Percentiles rank a stretch among this genome's conserved stretches.
Conservation (phyloP, 2,329 filamentous ascomycete species). For the Arthrocladium fulminans region DNA sequence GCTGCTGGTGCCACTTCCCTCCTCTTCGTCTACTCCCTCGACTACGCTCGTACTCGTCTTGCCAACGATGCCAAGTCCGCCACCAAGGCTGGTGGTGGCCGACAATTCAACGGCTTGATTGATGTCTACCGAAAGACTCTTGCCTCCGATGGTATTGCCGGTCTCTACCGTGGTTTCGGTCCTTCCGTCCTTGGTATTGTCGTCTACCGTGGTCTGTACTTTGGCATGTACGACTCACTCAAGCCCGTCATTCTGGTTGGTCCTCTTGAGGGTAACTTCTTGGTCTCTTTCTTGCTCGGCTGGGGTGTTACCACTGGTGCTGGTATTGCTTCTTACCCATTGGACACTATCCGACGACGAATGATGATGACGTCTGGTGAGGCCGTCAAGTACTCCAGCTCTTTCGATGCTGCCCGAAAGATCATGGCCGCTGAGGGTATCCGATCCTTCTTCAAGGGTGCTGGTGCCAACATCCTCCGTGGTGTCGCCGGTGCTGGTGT, state of each 20-base stretch:
- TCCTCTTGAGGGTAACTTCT: slow-evolving; percentile 92
- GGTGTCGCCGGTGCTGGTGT: slow-evolving; percentile 99
- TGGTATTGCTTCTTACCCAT: slow-evolving; percentile 99
- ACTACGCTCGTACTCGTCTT: slow-evolving; percentile 99
- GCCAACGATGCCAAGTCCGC: slow-evolving; percentile 99
- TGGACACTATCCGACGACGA: slow-evolving; percentile 99
- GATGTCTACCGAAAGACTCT: slow-evolving; percentile 99
- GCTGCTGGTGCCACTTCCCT: slow-evolving; percentile 99
- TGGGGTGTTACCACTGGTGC: slow-evolving; percentile 99
- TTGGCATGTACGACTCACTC: slow-evolving; percentile 99
- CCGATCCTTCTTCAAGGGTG: slow-evolving; percentile 99
- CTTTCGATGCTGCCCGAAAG: slow-evolving; percentile 88
- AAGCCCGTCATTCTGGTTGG: slow-evolving; percentile 96
- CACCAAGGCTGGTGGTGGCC: slow-evolving; percentile 83
- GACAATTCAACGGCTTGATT: slow-evolving; percentile 99
- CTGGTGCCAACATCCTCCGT: slow-evolving; percentile 99
- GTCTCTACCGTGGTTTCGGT: slow-evolving; percentile 99
- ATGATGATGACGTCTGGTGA: slow-evolving; percentile 99
- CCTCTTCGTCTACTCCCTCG: slow-evolving; percentile 99
- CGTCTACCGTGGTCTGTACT: slow-evolving; percentile 99
- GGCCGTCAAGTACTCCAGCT: slow-evolving; percentile 99
- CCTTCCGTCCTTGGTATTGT: slow-evolving; percentile 98
- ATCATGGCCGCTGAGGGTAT: slow-evolving; percentile 95
- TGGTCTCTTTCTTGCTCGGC: slow-evolving; percentile 96
- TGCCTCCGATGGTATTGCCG: slow-evolving; percentile 93